Base-by-base conservation (phyloP, 2,329 filamentous ascomycete genomes). In the Neobulgaria alba region DNA sequence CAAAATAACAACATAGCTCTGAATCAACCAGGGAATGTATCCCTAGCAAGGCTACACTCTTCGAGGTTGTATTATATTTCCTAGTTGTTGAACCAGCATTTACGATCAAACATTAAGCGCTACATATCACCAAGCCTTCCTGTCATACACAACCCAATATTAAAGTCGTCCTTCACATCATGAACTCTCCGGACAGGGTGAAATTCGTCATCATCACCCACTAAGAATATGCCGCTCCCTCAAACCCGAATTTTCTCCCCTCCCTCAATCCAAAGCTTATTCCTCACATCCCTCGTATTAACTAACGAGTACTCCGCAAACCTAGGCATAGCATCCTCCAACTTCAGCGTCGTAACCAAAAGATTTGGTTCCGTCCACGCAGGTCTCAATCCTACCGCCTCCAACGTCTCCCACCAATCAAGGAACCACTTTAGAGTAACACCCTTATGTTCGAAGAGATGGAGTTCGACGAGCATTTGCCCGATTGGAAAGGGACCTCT, bases 401-500 rank as follows among this genome's bases (percentile, higher is more conserved):
- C 56, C 32, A 59, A 41, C n/a, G 37, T 47, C 38, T 56, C 52
- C 56, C 55, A 58, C 51, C 57, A 59, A 36, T 49, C 38, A 26
- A 59, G 18, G 32, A 57, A 59, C 1, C 47, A 43, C 8, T 31
- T 41, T 5, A 36, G 33, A 8, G 45, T 55, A 32, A 51, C 47
- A 19, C 33, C 40, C 35, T 49, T 46, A 21, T 12, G 29, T 17
- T 43, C 35, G 35, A 49, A 50, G 10, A 55, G 47, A 45, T 58
- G 53, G 23, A 55, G 31, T 32, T 55, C 52, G 19, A 54, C 47
- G 16, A 55, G 23, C 32, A 55, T 48, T 41, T 55, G 51, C 10
- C 53, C 53, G 20, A 55, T 50, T 10, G 53, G 53, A 29, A 55
- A 51, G 29, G 47, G 43, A 41, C 32, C 35, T 43, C 3, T 29